Evolutionary conservation across 352 stramenopile genomes (phyloP), one percentile per base, ranked within the genome.

Genomic region (Plasmopara halstedii): DNA sequence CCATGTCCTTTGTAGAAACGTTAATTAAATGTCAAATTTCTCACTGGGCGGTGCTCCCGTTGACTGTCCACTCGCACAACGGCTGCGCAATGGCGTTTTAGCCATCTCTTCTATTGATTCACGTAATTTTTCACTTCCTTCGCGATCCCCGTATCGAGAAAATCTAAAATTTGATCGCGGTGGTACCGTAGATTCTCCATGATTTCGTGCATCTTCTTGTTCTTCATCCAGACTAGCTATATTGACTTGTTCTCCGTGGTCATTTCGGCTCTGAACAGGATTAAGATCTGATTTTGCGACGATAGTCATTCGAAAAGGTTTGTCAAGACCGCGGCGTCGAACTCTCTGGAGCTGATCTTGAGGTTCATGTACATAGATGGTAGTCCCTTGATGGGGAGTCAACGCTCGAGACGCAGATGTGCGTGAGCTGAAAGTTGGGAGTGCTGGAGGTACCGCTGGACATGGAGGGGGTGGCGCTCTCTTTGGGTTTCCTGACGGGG

Each of bases 41-140:
- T 80, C 68, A 29, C 63, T 67, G 1, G 65, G 68, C 7, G 67
- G 68, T 13, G 68, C 68, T n/a, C 68, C 68, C 20, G 52, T 74
- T 14, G 69, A 81, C 42, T 81, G 69, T 0, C 69, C 69, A 39
- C 69, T 81, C 10, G 66, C 77, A 42, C 65, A 77, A 3, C 69
- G 69, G 34, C 64, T 75, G 37, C 69, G 69, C 33, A 68, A 39
- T 3, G 73, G 73, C 23, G 61, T 47, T 25, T 64, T 69, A 7
- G 53, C 59, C 7, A 88, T 42, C 1, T 68, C 60, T 46, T 85
- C 71, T 46, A 85, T 70, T 2, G 85, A 50, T 31, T 79, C 64
- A 11, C 73, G 76, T 37, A 81, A 56, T 42, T 84, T 73, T 4
- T 70, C 56, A n/a, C 62, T 76, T 38, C 85, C 73, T 21, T 82